Evolutionary conservation across 768 basidiomycete species (phyloP), one percentile per base, ranked within the genome.

Genomic region (Mycena albidolilacea): DNA sequence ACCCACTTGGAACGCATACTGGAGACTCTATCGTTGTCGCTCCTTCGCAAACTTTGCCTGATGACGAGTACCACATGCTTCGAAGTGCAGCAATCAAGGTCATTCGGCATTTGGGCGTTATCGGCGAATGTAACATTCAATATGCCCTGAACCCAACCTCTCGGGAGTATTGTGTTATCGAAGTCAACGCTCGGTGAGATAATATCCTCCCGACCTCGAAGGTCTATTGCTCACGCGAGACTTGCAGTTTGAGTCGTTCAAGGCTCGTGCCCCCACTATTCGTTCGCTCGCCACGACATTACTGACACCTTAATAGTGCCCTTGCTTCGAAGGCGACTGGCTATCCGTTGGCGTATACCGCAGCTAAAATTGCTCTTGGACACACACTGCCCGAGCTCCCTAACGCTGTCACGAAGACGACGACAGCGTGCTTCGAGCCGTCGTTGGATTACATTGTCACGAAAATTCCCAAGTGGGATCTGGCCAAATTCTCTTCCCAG

Each of bases 21-120:
- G 98, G 98, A 77, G 98, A 99, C 82, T 99, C 98, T 14, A 99
- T 99, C 80, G 98, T 99, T 79, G 97, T 99, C 54, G 98, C 98
- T 4, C 98, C 98, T 1, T 98, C 97, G 5, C 98, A 99, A 83
- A 99, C 98, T 0, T 85, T 99, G 21, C 95, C 97, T 39, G 98
- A 99, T 78, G 95, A 97, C 80, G 97, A 98, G 80, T 99, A 99
- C 84, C 97, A 99, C 85, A 99, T 99, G 98, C 87, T 99, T 75
- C 94, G 98, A 67, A 96, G 94, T 73, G 97, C 97, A 67, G 98
- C 98, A 35, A 92, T 99, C 86, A 98, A 98, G 85, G 95, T 96
- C 71, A 92, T 92, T 72, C 92, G 98, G 72, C 95, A 96, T 84
- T 89, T 96, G 37, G 95, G 95, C 67, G 96, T 97, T 76, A 89